Conservation (phyloP, 148 eudicot species). For the Bassia scoparia region DNA sequence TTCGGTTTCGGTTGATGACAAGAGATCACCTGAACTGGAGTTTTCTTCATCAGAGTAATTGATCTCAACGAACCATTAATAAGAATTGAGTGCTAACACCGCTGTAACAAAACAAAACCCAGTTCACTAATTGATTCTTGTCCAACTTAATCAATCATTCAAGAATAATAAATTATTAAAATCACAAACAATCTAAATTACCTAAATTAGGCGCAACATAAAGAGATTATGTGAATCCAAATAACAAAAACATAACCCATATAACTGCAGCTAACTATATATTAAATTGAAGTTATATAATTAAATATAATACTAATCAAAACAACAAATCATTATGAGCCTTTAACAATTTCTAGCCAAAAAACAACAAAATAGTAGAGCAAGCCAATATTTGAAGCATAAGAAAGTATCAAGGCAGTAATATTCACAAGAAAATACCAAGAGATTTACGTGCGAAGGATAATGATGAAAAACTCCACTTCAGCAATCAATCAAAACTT, state of each 20-base stretch:
- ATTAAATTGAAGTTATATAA: neutral
- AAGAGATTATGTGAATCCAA: neutral
- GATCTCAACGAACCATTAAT: constrained; percentile 43
- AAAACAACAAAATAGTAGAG: constrained; percentile 11
- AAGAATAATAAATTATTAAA: constrained; percentile 11
- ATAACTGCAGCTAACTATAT: neutral
- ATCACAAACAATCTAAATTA: constrained; percentile 13
- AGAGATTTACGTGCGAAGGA: constrained; percentile 11
- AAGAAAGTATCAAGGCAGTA: constrained; percentile 3
- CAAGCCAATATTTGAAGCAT: constrained; percentile 15
- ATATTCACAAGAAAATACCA: constrained; percentile 34
- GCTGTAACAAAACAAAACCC: constrained; percentile 33
- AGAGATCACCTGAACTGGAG: constrained; percentile 23
- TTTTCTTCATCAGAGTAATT: constrained; percentile 30
- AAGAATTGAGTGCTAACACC: constrained; percentile 21
- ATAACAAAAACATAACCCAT: neutral
- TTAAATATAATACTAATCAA: neutral
- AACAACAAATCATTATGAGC: neutral
- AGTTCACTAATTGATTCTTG: constrained; percentile 31
- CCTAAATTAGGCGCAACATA: constrained; percentile 4
- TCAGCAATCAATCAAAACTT: constrained; percentile 12
- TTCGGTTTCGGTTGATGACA: constrained; percentile 18
- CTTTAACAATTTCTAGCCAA: constrained; percentile 8
- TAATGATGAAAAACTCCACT: constrained; percentile 19
- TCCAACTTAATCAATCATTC: constrained; percentile 23